Evolutionary conservation across 2,329 filamentous ascomycete species (phyloP).

Genomic region (Monilinia vaccinii-corymbosi): DNA sequence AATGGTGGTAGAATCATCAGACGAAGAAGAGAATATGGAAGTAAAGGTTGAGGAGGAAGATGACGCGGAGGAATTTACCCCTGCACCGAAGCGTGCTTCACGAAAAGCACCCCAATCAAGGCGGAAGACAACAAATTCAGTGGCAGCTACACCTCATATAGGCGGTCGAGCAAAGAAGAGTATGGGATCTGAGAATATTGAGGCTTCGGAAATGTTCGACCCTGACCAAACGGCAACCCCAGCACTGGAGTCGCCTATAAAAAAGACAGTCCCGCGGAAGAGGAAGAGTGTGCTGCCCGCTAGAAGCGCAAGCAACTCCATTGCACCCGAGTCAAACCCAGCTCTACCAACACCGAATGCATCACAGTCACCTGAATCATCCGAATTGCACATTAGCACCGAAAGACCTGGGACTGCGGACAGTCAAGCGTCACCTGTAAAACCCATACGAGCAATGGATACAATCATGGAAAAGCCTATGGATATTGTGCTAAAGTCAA

Average conservation of each 20-base stretch:
- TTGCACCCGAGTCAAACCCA: conserved; percentile 27
- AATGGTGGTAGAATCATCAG: conserved; percentile 64
- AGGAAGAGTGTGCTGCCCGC: conserved; percentile 47
- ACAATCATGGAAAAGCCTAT: conserved; percentile 79
- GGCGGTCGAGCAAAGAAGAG: conserved; percentile 35
- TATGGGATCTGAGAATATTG: conserved; percentile 39
- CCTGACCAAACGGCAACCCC: conserved; percentile 41
- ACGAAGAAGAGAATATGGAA: conserved; percentile 64
- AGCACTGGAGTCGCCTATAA: conserved; percentile 45
- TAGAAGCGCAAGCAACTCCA: conserved; percentile 24
- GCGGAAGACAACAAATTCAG: conserved; percentile 34
- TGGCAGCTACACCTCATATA: conserved; percentile 21
- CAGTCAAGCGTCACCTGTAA: conserved; percentile 43
- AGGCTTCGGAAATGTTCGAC: conserved; percentile 53
- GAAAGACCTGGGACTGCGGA: conserved; percentile 44
- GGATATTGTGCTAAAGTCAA: conserved; percentile 86
- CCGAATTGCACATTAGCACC: conserved; percentile 39
- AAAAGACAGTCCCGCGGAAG: conserved; percentile 53
- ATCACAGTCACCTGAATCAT: conserved; percentile 48
- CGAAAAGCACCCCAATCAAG: conserved; percentile 46
- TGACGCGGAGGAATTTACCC: conserved; percentile 63
- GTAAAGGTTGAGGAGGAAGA: conserved; percentile 53
- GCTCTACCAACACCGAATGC: conserved; percentile 42
- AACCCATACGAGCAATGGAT: conserved; percentile 67
- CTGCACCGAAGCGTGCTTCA: conserved; percentile 46